A percentile compares a stretch with the other conserved stretches of the same genome.
phyloP scores from a whole-genome alignment of 2,329 filamentous ascomycete species.

The Tolypocladium paradoxum region DNA sequence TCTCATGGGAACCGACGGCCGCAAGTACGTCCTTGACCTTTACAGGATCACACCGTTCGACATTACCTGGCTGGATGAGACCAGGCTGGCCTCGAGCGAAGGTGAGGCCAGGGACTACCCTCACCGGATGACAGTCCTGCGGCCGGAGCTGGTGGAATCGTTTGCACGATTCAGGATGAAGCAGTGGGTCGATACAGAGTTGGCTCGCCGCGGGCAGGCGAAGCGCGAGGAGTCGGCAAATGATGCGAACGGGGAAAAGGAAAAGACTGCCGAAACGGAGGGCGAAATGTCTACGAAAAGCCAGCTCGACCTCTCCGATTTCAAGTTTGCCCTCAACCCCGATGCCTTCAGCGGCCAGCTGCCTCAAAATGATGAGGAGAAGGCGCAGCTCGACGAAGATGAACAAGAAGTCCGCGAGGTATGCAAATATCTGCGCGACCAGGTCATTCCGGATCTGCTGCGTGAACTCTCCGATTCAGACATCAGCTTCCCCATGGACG shows the following conservation, averaged over 20 bases:
- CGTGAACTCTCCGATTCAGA: conserved; percentile 85
- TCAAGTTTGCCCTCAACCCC: conserved; percentile 82
- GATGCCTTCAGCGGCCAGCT: conserved; percentile 90
- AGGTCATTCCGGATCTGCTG: conserved; percentile 74
- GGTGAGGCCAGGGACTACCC: conserved; percentile 54
- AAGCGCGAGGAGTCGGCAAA: conserved; percentile 20
- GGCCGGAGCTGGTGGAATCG: conserved; percentile 79
- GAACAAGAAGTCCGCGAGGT: conserved; percentile 81
- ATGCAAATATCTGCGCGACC: conserved; percentile 64
- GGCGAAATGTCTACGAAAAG: conserved; percentile 30
- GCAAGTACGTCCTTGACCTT: conserved; percentile 94
- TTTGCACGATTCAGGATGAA: conserved; percentile 79
- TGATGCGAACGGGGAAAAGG: conserved; percentile 23
- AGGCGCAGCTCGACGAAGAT: conserved; percentile 69
- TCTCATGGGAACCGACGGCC: conserved; percentile 87
- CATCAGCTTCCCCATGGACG: conserved; percentile 96
- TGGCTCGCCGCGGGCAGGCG: conserved; percentile 46
- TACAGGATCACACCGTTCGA: conserved; percentile 93
- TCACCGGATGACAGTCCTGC: conserved; percentile 89
- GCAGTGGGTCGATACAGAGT: conserved; percentile 73
- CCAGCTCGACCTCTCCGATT: conserved; percentile 75
- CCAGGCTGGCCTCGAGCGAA: conserved; percentile 35
- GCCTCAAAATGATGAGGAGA: conserved; percentile 84
- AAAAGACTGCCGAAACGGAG: conserved; percentile 24
- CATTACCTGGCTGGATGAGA: conserved; percentile 79